These are phyloP conservation scores for Lasiodiplodia gonubiensis DNA, from an alignment of 2,329 filamentous ascomycete species.

Conservation along the genomic window DNA sequence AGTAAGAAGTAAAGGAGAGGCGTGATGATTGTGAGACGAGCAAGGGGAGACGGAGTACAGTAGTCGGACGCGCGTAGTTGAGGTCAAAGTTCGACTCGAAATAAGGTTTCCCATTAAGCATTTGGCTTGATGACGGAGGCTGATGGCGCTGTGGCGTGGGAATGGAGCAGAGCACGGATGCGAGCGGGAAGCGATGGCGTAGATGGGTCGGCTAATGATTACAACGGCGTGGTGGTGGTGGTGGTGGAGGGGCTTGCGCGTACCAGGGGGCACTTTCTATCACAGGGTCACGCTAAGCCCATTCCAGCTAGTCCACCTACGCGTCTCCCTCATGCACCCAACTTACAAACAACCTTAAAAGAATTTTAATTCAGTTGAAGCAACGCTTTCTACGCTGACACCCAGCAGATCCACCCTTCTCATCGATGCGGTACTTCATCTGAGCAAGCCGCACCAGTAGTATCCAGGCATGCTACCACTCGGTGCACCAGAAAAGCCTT, in stretches of 20 bases:
- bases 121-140: neutral
- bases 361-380: neutral
- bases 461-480: neutral
- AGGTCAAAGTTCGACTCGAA: neutral
- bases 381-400: neutral
- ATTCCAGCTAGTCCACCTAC: neutral
- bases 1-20: neutral
- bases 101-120: constrained; percentile 12
- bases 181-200: neutral
- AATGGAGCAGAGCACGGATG: neutral
- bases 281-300: neutral
- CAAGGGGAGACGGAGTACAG: neutral
- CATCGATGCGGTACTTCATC: neutral
- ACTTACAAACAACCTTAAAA: neutral
- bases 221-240: neutral
- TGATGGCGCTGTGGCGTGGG: neutral
- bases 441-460: neutral
- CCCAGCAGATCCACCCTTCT: neutral
- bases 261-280: neutral
- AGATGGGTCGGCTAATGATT: neutral
- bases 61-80: neutral
- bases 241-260: constrained; percentile 15
- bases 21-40: neutral
- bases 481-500: neutral
- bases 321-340: neutral